A percentile compares a stretch with the other conserved stretches of the same genome.
Evolutionary conservation across 352 stramenopile genomes (phyloP).

Genomic region (Lagenidium giganteum): DNA sequence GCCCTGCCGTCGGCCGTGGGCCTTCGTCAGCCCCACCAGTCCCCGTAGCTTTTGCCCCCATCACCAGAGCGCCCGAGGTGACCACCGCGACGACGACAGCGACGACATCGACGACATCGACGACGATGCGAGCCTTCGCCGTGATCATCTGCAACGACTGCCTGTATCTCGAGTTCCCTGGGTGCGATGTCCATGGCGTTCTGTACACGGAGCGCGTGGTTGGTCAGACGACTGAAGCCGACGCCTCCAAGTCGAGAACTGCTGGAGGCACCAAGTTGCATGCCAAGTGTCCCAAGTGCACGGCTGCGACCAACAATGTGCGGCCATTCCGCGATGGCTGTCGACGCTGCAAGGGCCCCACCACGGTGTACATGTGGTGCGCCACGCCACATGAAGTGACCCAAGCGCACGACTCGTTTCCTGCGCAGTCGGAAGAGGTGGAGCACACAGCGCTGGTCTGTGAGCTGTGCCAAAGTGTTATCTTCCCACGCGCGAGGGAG

Average conservation of each 20-base stretch:
- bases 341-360: conserved; percentile 71
- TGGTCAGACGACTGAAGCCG: conserved; percentile 1
- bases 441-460: conserved; percentile 71
- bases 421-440: conserved; percentile 52
- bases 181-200: conserved; percentile 80
- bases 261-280: conserved; percentile 23
- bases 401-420: conserved; percentile 64
- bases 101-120: conserved; percentile 12
- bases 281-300: conserved; percentile 80
- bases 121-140: conserved; percentile 59
- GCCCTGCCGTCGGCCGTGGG: no score
- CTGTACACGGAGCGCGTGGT: conserved; percentile 71
- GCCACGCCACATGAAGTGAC: conserved; percentile 60
- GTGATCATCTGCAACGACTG: conserved; percentile 80
- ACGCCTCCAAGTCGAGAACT: no score
- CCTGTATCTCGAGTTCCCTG: conserved; percentile 85
- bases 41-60: no score
- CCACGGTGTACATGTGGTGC: conserved; percentile 68
- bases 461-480: conserved; percentile 60
- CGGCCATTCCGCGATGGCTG: conserved; percentile 81
- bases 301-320: conserved; percentile 78
- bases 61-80: background rate
- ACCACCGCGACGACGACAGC: conserved; percentile 5
- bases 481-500: conserved; percentile 73
- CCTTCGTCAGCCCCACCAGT: no score